A percentile compares a stretch with the other conserved stretches of the same genome.
phyloP scores from a whole-genome alignment of 306 rosid genomes.

The Cyamopsis tetragonoloba region DNA sequence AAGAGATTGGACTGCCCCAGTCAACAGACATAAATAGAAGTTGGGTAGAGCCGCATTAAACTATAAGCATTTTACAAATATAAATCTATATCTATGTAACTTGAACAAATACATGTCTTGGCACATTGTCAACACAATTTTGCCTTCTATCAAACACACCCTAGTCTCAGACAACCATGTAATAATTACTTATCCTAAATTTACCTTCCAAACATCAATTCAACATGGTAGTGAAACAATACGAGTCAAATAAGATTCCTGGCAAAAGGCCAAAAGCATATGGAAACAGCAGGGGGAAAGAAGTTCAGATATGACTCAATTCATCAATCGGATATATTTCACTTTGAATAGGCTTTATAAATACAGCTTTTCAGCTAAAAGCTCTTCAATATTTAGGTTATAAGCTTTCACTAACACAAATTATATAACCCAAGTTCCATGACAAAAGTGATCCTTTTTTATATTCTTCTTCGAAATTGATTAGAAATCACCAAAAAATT shows the following conservation, averaged over 20 bases:
- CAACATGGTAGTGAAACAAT: neutral
- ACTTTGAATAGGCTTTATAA: neutral
- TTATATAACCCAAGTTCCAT: neutral
- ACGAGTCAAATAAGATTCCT: neutral
- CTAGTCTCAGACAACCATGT: neutral
- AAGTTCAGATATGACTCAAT: neutral
- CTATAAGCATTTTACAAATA: neutral
- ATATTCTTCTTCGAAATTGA: neutral
- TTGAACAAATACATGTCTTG: neutral
- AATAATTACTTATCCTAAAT: neutral
- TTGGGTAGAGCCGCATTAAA: neutral
- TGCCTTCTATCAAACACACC: neutral
- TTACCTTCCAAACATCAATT: neutral
- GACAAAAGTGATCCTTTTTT: neutral
- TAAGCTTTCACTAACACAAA: neutral
- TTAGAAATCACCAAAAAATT: neutral
- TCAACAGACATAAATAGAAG: neutral
- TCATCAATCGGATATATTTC: neutral
- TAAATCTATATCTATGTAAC: neutral
- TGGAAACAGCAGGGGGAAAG: neutral
- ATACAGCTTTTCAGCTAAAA: conserved; percentile 1
- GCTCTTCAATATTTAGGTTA: neutral
- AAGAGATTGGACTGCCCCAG: neutral
- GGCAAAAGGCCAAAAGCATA: neutral
- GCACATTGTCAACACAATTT: conserved; percentile 14